These are phyloP conservation scores for Cryptomeria japonica DNA, from an alignment of 75 land plant genomes.

Conservation along the genomic window DNA sequence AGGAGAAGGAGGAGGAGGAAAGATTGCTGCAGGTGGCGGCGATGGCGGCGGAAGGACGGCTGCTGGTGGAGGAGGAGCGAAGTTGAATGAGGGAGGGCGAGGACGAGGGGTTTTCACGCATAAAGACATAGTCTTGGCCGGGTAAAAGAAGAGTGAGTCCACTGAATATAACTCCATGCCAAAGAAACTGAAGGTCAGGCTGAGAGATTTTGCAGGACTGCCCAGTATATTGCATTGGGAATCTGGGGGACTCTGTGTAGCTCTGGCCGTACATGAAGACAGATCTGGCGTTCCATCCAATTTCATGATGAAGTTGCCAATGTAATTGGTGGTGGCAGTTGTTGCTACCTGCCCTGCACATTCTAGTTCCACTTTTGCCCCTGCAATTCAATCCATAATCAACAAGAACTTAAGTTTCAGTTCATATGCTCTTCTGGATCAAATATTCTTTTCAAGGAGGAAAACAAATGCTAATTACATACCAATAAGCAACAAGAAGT, in stretches of 20 bases:
- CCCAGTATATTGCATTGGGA: constrained; percentile 18
- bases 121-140: constrained; percentile 39
- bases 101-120: constrained; percentile 23
- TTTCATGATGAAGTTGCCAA: constrained; percentile 46
- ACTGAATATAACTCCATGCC: constrained; percentile 44
- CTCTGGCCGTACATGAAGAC: constrained; percentile 39
- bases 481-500: neutral
- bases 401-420: too few species aligned
- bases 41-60: neutral
- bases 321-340: constrained; percentile 26
- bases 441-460: neutral
- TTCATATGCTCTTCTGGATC: neutral
- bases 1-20: constrained; percentile 12
- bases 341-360: constrained; percentile 22
- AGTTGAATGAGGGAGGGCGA: neutral
- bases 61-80: neutral
- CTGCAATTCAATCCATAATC: constrained; percentile 21
- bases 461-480: neutral
- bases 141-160: constrained; percentile 47
- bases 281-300: constrained; percentile 51
- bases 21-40: constrained; percentile 8
- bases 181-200: constrained; percentile 33
- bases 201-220: constrained; percentile 44
- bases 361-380: constrained; percentile 43
- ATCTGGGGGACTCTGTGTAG: constrained; percentile 4